These are phyloP conservation scores for Fraxinus quadrangulata DNA, from an alignment of 257 asterid species.

Conservation along the genomic window DNA sequence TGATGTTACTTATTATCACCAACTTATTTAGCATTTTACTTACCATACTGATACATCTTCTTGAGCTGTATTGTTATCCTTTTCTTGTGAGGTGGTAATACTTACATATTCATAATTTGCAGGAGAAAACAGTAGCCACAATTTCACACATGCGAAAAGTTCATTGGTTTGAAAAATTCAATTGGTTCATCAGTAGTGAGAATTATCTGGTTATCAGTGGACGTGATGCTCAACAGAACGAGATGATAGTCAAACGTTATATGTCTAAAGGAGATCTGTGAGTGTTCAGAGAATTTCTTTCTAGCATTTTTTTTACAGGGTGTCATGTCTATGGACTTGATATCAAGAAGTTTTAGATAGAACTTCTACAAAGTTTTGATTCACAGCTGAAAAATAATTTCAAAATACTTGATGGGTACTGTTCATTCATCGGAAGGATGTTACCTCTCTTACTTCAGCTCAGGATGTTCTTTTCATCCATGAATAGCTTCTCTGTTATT, in stretches of 20 bases:
- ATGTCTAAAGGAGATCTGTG: conserved; percentile 98
- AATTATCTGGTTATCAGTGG: conserved; percentile 95
- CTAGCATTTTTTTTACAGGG: not conserved
- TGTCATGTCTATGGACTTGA: not conserved
- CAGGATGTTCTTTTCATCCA: conserved; percentile 21
- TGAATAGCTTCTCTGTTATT: conserved; percentile 5
- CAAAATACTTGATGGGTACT: conserved; percentile 3
- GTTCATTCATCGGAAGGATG: not conserved
- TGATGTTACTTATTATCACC: conserved; percentile 3
- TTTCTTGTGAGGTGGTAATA: conserved; percentile 13
- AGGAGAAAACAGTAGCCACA: conserved; percentile 96
- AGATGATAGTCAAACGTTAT: conserved; percentile 97
- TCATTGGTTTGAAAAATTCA: conserved; percentile 99
- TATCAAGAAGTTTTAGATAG: conserved; percentile 12
- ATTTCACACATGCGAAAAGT: conserved; percentile 96
- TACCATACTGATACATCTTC: conserved; percentile 22
- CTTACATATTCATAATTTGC: conserved; percentile 30
- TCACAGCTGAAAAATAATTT: conserved; percentile 13
- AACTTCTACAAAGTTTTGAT: not conserved
- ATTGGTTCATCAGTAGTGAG: conserved; percentile 99
- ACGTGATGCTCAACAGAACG: conserved; percentile 97
- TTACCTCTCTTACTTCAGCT: conserved; percentile 2
- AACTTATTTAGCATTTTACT: not conserved
- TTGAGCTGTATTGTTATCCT: conserved; percentile 7
- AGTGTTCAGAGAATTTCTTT: conserved; percentile 38